Evolutionary conservation across 2,329 filamentous ascomycete species (phyloP).

Genomic region (Curvularia lunata): DNA sequence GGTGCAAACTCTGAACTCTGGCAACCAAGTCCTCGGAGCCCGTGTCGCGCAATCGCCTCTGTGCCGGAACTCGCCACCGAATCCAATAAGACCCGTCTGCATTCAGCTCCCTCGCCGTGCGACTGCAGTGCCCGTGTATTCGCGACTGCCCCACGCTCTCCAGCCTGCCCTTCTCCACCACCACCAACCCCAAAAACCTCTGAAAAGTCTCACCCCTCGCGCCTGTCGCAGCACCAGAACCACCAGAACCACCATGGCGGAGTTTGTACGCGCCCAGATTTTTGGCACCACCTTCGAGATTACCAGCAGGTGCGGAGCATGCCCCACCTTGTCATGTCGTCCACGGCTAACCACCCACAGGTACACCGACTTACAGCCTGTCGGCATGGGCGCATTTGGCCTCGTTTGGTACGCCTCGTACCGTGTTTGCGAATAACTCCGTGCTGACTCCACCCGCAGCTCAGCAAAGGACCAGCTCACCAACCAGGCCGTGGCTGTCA

Average conservation of each 20-base stretch:
- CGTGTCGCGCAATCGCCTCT: conserved; percentile 16
- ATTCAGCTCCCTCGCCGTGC: conserved; percentile 38
- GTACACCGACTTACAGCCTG: conserved; percentile 97
- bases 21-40: conserved; percentile 8
- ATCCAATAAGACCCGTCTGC: conserved; percentile 19
- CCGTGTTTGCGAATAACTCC: conserved; percentile 6
- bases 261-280: conserved; percentile 99
- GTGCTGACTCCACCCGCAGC: conserved; percentile 57
- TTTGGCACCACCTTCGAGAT: conserved; percentile 99
- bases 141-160: conserved; percentile 22
- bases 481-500: conserved; percentile 93
- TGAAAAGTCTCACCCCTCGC: conserved; percentile 12
- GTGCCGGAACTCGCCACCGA: conserved; percentile 29
- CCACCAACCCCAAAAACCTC: conserved; percentile 1
- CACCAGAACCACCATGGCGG: conserved; percentile 75
- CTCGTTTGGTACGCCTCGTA: conserved; percentile 78
- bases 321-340: conserved; percentile 33
- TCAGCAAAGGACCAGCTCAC: conserved; percentile 98
- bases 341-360: conserved; percentile 57
- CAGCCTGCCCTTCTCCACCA: conserved; percentile 22
- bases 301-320: conserved; percentile 79
- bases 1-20: conserved; percentile 14
- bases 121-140: conserved; percentile 22
- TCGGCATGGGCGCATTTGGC: conserved; percentile 98
- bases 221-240: conserved; percentile 30